Percentiles rank a stretch among this genome's conserved stretches.
Conservation (phyloP, 2,329 filamentous ascomycete species). For the Aureobasidium pullulans region DNA sequence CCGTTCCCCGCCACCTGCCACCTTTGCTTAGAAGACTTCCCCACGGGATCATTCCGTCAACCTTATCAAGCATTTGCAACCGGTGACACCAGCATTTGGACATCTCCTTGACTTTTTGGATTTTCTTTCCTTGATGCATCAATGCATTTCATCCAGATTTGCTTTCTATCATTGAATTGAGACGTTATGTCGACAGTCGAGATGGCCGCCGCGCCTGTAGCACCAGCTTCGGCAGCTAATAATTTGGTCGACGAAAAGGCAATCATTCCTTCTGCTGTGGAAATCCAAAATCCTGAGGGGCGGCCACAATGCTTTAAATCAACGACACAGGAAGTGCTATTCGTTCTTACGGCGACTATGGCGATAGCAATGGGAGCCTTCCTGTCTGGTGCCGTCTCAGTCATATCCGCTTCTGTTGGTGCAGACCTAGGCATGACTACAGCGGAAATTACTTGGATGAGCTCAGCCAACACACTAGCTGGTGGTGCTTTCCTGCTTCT, state of each 20-base stretch:
- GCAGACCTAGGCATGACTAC: slow-evolving; percentile 55
- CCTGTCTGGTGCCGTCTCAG: slow-evolving; percentile 51
- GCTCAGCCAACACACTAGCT: slow-evolving; percentile 53
- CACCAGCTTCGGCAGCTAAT: background rate
- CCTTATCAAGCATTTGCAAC: slow-evolving; percentile 3
- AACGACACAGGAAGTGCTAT: slow-evolving; percentile 56
- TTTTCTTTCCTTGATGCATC: background rate
- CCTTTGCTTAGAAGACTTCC: background rate
- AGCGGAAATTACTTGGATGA: slow-evolving; percentile 61
- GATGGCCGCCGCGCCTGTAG: background rate
- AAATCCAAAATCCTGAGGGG: slow-evolving; percentile 6
- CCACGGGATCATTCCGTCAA: slow-evolving; percentile 3
- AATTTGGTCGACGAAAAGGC: background rate
- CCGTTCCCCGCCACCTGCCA: background rate
- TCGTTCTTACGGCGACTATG: slow-evolving; percentile 60
- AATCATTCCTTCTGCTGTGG: background rate
- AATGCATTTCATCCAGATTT: background rate
- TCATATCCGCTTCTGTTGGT: slow-evolving; percentile 56
- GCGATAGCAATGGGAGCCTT: slow-evolving; percentile 58
- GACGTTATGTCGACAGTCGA: background rate
- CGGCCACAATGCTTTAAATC: slow-evolving; percentile 55
- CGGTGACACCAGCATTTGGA: background rate
- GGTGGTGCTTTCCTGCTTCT: slow-evolving; percentile 59
- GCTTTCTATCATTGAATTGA: background rate
- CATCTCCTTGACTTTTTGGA: background rate